Conservation (phyloP, 768 basidiomycete species). For the Tricholoma sp. region DNA sequence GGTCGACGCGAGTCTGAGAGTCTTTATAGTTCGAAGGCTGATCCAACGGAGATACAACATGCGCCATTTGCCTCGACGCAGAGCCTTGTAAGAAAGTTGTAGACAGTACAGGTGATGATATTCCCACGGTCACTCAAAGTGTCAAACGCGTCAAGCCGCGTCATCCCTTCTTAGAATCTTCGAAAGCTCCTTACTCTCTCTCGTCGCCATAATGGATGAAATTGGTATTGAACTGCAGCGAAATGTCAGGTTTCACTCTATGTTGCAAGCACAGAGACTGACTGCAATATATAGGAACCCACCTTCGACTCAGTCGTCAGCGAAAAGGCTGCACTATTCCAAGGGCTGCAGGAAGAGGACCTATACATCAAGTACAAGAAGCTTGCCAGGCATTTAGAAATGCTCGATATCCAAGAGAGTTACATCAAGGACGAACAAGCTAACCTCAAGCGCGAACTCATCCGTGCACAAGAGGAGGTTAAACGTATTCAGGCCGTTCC, state of each 20-base stretch:
- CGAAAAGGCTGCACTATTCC: conserved; percentile 84
- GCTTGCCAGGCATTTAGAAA: conserved; percentile 89
- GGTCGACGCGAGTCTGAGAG: conserved; percentile 78
- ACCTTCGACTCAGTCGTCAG: conserved; percentile 84
- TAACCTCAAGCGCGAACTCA: conserved; percentile 95
- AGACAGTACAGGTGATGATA: conserved; percentile 1
- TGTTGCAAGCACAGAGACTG: conserved; percentile 2
- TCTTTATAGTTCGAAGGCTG: conserved; percentile 98
- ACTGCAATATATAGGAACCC: conserved; percentile 59
- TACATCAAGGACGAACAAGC: conserved; percentile 99
- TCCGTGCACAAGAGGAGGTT: conserved; percentile 98
- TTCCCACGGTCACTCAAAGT: conserved; percentile 29
- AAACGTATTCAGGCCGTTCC: conserved; percentile 99
- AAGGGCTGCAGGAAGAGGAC: conserved; percentile 88
- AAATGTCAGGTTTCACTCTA: conserved; percentile 44
- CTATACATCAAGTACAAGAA: conserved; percentile 98
- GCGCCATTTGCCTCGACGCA: conserved; percentile 53
- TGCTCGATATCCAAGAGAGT: conserved; percentile 90
- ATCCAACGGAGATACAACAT: conserved; percentile 81
- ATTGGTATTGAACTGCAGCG: conserved; percentile 81
- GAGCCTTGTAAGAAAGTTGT: conserved; percentile 7
- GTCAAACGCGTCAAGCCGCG: conserved; percentile 40
- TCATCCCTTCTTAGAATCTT: conserved; percentile 26
- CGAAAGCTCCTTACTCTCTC: background rate
- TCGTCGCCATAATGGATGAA: conserved; percentile 67